Base-by-base conservation (phyloP, 306 rosid species). In the Dryas octopetala region DNA sequence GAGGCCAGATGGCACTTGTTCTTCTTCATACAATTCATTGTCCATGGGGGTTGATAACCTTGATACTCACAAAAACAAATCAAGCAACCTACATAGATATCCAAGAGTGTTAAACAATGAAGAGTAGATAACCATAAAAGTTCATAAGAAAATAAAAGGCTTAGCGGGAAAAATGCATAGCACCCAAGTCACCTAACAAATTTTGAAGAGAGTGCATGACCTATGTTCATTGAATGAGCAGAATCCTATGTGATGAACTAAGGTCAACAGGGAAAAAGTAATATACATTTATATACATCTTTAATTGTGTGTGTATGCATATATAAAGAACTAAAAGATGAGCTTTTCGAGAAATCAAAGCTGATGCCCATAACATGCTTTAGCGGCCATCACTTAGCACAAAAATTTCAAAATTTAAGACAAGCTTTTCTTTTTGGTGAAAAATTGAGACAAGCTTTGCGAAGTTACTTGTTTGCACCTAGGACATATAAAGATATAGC, bases 1-100 rank as follows among this genome's bases (percentile, higher is more conserved):
- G 74, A 67, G 55, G 77, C 80, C 88, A 8, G 46, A 47, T 71
- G 90, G 91, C 70, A 75, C 73, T 15, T 55, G 69, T 74, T 81
- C 84, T 74, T 74, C 88, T 4, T 50, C 73, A 51, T 52, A 52
- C 53, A 81, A 67, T 66, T 85, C 88, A 67, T 82, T 72, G 65
- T 82, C 96, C 97, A 91, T 91, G 84, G 83, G 76, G 80, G 71
- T 79, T 9, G 68, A 59, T 71, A 57, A 62, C 76, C 83, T 81
- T 44, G 53, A 70, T 70, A 68, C 68, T 60, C 26, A 78, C 74
- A 45, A 78, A 44, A 68, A 83, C 60, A 78, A 74, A 73, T 75
- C 73, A 73, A 71, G 84, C 69, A 70, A 65, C 87, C 95, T 84
- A 15, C 65, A 67, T 26, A 57, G 80, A 81, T 75, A 82, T 45